Evolutionary conservation across 2,329 filamentous ascomycete genomes (phyloP), one percentile per base, ranked within the genome.

Genomic region (Trichoderma endophyticum): DNA sequence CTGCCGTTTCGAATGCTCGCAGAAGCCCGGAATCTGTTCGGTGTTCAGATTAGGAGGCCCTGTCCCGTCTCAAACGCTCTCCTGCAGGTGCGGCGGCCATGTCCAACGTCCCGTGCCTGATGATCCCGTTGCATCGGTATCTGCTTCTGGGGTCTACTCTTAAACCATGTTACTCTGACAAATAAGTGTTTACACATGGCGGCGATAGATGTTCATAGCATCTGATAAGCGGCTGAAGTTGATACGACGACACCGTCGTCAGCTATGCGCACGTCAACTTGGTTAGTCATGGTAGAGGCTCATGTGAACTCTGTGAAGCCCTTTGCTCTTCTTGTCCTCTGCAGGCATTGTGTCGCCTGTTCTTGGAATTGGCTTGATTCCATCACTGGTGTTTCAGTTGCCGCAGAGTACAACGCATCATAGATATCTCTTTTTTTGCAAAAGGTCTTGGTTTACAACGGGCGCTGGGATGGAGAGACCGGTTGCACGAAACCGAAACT

Each of bases 111-210:
- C 32, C 64, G 64, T 39, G 64, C 36, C 65, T 48, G 65, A 18
- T 60, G 65, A 68, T 68, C 65, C 65, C 65, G 66, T 36, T 61
- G 54, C 24, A 67, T 59, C 64, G 54, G 64, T 21, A 30, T 59
- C 64, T 54, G 64, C 60, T 43, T 43, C 34, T 63, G 24, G 60
- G 24, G 36, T 12, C 6, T 14, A 4, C n/a, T n/a, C n/a, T 34
- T 34, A 2, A 14, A 11, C 60, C 60, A 34, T 30, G 14, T 63
- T 43, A 28, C 36, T 39, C 36, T 63, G 60, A 26, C 60, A 43
- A 63, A 28, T 21, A 28, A 18, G 4, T 14, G 15, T 28, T 39
- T 43, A 18, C 60, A 30, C 28, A 43, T 15, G 57, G 12, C 21
- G 12, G 15, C 9, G 24, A 63, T 63, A 21, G 30, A 24, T 54